phyloP scores from a whole-genome alignment of 768 basidiomycete species.

The Atractiella rhizophila region DNA sequence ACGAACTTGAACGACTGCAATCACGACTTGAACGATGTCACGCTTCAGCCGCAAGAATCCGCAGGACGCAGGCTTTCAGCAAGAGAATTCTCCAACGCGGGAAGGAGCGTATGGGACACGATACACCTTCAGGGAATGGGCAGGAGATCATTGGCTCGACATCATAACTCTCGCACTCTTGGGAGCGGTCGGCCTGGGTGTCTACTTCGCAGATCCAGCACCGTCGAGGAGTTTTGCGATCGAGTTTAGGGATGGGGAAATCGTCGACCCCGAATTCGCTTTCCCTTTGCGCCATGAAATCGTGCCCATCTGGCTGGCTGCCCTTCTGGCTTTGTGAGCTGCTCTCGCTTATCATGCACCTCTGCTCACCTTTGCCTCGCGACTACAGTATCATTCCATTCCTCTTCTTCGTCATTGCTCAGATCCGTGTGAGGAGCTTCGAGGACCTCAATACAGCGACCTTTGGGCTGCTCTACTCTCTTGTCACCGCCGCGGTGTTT shows the following conservation, averaged over 20 bases:
- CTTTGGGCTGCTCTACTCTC: conserved; percentile 31
- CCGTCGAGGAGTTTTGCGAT: conserved; percentile 20
- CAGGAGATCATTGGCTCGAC: too few relatives aligned
- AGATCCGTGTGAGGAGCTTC: conserved; percentile 28
- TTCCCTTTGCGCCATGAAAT: conserved; percentile 31
- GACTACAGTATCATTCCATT: conserved; percentile 31
- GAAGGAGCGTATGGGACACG: too few relatives aligned
- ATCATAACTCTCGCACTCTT: too few relatives aligned
- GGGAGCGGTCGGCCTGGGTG: conserved; percentile 31
- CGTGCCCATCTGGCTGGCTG: background rate
- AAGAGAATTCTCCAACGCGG: too few relatives aligned
- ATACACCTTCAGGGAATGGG: too few relatives aligned
- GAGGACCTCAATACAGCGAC: conserved; percentile 30
- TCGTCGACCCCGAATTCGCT: conserved; percentile 33
- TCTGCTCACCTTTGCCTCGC: conserved; percentile 31
- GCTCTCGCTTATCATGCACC: conserved; percentile 23
- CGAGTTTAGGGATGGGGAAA: conserved; percentile 23
- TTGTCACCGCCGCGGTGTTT: conserved; percentile 28
- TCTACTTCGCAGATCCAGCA: conserved; percentile 28
- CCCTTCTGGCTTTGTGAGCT: background rate
- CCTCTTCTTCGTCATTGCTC: conserved; percentile 33
- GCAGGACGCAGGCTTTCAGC: too few relatives aligned
- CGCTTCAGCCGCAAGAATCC: too few relatives aligned
- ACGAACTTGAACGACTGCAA: too few relatives aligned
- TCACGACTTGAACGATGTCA: too few relatives aligned